Evolutionary conservation across 176 grass and related monocot species (phyloP).

Genomic region (Calamus simplicifolius): DNA sequence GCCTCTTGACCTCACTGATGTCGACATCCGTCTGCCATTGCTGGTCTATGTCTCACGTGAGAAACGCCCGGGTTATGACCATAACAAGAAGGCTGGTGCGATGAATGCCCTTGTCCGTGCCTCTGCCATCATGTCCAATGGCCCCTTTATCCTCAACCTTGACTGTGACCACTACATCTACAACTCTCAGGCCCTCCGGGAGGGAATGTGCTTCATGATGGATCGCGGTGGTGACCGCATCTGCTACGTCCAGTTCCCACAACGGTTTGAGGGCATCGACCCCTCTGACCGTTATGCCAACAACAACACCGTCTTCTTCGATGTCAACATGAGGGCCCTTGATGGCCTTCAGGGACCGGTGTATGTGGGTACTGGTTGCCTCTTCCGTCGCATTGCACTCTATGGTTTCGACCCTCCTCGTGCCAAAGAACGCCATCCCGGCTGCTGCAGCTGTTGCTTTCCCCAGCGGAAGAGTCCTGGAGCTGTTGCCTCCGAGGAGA

Average conservation of each 20-base stretch:
- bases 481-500: conserved; percentile 48
- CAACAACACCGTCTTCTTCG: conserved; percentile 97
- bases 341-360: conserved; percentile 90
- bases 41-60: conserved; percentile 91
- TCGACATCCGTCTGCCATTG: conserved; percentile 84
- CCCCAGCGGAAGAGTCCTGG: conserved; percentile 41
- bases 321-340: conserved; percentile 86
- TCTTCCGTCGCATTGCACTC: conserved; percentile 81
- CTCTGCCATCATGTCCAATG: conserved; percentile 96
- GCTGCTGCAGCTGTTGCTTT: conserved; percentile 89
- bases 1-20: conserved; percentile 74
- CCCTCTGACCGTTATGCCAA: conserved; percentile 97
- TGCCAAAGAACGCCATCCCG: conserved; percentile 57
- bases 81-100: conserved; percentile 99
- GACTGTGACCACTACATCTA: conserved; percentile 97
- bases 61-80: conserved; percentile 95
- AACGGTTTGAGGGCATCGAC: conserved; percentile 97
- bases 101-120: conserved; percentile 96
- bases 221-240: conserved; percentile 90
- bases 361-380: conserved; percentile 88
- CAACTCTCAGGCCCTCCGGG: conserved; percentile 89
- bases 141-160: conserved; percentile 97
- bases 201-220: conserved; percentile 99
- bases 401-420: conserved; percentile 95
- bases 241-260: conserved; percentile 92